Evolutionary conservation across 208 protist genomes (phyloP), one percentile per base, ranked within the genome.

Genomic region (Trypanosoma theileri): DNA sequence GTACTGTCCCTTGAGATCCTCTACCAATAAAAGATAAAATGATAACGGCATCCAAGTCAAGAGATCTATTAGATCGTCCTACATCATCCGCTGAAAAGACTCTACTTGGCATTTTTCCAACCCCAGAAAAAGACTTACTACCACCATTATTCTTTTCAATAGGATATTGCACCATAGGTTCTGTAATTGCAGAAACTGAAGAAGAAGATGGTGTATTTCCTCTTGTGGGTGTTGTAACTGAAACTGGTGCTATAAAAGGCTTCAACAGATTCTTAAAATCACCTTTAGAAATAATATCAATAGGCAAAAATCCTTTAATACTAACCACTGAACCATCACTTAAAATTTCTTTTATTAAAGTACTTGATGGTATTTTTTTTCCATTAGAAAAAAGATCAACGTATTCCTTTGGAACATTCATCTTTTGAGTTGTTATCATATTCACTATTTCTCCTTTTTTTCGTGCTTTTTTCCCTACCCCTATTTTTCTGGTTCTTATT

Each of bases 1-100:
- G 86, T 40, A 96, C 91, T 21, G 73, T 88, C 24, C 91, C 91
- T 71, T 96, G 91, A 13, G 86, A 81, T 22, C 91, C 91, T 9
- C 73, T 75, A 4, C 86, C 91, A 59, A 94, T 86, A 67, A 92
- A 63, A 31, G 80, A 59, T 14, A 87, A 66, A 13, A 85, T 73
- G 71, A 79, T 75, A 6, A 96, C 81, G 16, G 85, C 78, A 7
- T 94, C 86, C 66, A 94, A 73, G 50, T 93, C 83, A 4, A 94
- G 69, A 2, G 88, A 86, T 40, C 78, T 69, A 77, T 91, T 93
- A 55, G 81, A 85, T 56, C 65, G 74, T 26, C 90, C 90, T 55
- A 95, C 82, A 46, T 92, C 85, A 40, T 88, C 40, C 26, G 45
- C 67, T 0, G 87, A 77, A 45, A 91, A 77, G 13, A 62, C 77